Conservation (phyloP, 306 rosid species). For the Prinsepia uniflora region DNA sequence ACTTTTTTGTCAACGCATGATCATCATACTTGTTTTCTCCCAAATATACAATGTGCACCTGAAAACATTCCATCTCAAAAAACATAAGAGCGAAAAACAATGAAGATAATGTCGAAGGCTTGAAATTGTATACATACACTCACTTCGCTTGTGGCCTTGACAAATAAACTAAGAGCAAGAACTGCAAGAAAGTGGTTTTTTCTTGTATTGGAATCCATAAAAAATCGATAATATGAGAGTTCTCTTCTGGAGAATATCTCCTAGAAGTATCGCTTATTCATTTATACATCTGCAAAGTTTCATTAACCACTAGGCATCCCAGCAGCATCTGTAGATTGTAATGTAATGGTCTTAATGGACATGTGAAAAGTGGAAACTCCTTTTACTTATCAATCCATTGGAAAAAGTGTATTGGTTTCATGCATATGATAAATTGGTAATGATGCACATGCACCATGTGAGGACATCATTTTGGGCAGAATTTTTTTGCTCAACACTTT, state of each 20-base stretch:
- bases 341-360: constrained; percentile 12
- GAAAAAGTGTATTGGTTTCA: neutral
- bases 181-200: constrained; percentile 34
- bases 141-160: constrained; percentile 42
- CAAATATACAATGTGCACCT: constrained; percentile 76
- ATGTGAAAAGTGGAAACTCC: constrained; percentile 28
- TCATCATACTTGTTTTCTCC: constrained; percentile 49
- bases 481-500: constrained; percentile 1
- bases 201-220: constrained; percentile 39
- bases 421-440: neutral
- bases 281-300: constrained; percentile 5
- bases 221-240: constrained; percentile 19
- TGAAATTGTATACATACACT: constrained; percentile 28
- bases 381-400: constrained; percentile 12
- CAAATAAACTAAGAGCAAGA: constrained; percentile 39
- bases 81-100: constrained; percentile 17
- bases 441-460: constrained; percentile 23
- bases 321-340: constrained; percentile 10
- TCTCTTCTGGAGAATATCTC: constrained; percentile 18
- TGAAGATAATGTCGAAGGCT: constrained; percentile 8
- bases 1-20: constrained; percentile 42
- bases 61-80: constrained; percentile 15
- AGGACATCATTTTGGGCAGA: constrained; percentile 15
- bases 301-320: constrained; percentile 20
- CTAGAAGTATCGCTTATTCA: constrained; percentile 16